Base-by-base conservation (phyloP, 306 rosid genomes). In the Lathyrus tuberosus region DNA sequence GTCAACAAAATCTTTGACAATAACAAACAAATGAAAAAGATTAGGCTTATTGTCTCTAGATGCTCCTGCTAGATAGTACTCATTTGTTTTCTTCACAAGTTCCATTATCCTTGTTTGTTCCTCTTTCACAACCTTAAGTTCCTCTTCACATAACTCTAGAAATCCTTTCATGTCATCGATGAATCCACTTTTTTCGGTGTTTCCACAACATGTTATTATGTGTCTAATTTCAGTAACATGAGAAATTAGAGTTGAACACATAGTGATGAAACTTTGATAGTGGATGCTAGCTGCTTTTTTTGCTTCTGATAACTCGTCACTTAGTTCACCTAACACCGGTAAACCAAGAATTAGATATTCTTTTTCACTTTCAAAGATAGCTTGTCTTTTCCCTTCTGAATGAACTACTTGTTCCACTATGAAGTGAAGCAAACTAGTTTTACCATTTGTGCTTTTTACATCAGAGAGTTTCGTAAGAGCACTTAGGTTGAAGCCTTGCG, bases 331-430 rank as follows among this genome's bases (percentile, higher is more conserved):
- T 48, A 94, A 11, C 18, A 68, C 80, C 66, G 65, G 46, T 47
- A 91, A 69, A 42, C 98, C 97, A 33, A 71, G 67, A 30, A 46
- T 72, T 24, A 67, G 2, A 69, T 71, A 70, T 41, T 84, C 91
- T 33, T n/a, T 83, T 9, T 80, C 86, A 71, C 16, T 68, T 63
- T 85, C 89, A 78, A 77, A 38, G 7, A 63, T 75, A 79, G 73
- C 56, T 43, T 67, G 65, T 10, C 78, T 72, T 71, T 49, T 77
- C 1, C 97, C 95, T 77, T 88, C 96, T n/a, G 95, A 90, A n/a
- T 79, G 84, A 33, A 79, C 87, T 1, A 91, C 91, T 89, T 94
- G 91, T 69, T 88, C 92, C 12, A 91, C 96, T 16, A 94, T 84
- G 44, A 85, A 91, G 78, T 84, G 92, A 60, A 94, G 95, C 31